These are phyloP conservation scores for Allium fistulosum DNA, from an alignment of 106 monocot species.

Conservation along the genomic window DNA sequence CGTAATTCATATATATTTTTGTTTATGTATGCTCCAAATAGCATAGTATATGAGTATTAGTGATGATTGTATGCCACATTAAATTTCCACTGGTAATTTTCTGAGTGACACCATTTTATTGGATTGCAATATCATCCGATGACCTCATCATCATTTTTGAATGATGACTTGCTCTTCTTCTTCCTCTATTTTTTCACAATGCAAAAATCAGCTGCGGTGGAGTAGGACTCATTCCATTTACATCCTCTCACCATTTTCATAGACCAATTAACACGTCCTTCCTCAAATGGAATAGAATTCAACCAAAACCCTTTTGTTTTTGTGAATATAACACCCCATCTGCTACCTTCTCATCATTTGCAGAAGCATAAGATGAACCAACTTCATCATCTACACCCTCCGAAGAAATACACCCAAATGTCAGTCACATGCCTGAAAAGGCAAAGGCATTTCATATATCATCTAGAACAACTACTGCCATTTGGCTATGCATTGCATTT, in stretches of 20 bases:
- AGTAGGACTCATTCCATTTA: not conserved
- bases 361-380: too few relatives aligned
- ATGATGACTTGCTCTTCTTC: conserved; percentile 28
- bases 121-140: too few relatives aligned
- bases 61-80: too few relatives aligned
- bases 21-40: too few relatives aligned
- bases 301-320: not conserved
- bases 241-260: not conserved
- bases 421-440: too few relatives aligned
- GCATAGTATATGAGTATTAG: too few relatives aligned
- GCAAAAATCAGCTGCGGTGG: conserved; percentile 1
- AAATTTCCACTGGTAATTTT: too few relatives aligned
- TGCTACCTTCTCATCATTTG: conserved; percentile 43
- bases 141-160: too few relatives aligned
- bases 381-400: too few relatives aligned
- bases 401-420: too few relatives aligned
- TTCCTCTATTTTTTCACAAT: conserved; percentile 30
- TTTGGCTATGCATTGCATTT: conserved; percentile 52
- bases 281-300: not conserved
- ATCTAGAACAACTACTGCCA: conserved; percentile 47
- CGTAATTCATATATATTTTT: too few relatives aligned
- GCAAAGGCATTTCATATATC: conserved; percentile 83
- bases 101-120: too few relatives aligned
- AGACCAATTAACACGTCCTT: not conserved
- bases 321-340: not conserved